Evolutionary conservation across 345 rosid genomes (phyloP).

Genomic region (Citrus trifoliata): DNA sequence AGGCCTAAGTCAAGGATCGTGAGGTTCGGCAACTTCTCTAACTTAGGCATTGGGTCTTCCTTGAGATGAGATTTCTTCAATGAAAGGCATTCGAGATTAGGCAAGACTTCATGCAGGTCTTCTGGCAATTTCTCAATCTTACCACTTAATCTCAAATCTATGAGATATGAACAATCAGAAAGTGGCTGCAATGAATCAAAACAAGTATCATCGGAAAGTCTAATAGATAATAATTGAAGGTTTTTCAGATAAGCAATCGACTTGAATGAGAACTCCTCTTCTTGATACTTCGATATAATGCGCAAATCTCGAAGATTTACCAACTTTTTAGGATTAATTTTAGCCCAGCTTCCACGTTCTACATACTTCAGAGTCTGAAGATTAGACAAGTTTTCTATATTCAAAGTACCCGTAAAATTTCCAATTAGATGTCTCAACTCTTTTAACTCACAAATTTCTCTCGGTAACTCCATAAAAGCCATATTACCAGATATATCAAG

Average conservation of each 20-base stretch:
- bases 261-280: neutral
- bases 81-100: neutral
- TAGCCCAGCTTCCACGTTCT: neutral
- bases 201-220: neutral
- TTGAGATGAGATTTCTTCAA: neutral
- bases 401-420: neutral
- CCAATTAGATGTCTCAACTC: conserved; percentile 1
- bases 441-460: neutral
- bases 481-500: neutral
- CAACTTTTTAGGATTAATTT: neutral
- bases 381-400: neutral
- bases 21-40: neutral
- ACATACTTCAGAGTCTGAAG: conserved; percentile 3
- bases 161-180: neutral
- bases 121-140: neutral
- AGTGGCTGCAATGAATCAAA: neutral
- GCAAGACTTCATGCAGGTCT: neutral
- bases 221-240: neutral
- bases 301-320: neutral
- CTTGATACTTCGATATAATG: rapidly evolving
- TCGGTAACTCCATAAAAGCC: neutral
- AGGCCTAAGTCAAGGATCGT: neutral
- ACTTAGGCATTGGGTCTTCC: neutral
- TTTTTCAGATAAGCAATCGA: neutral
- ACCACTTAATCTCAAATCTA: neutral